Base-by-base conservation (phyloP, 2,329 filamentous ascomycete species). In the Zasmidium citrigriseum region DNA sequence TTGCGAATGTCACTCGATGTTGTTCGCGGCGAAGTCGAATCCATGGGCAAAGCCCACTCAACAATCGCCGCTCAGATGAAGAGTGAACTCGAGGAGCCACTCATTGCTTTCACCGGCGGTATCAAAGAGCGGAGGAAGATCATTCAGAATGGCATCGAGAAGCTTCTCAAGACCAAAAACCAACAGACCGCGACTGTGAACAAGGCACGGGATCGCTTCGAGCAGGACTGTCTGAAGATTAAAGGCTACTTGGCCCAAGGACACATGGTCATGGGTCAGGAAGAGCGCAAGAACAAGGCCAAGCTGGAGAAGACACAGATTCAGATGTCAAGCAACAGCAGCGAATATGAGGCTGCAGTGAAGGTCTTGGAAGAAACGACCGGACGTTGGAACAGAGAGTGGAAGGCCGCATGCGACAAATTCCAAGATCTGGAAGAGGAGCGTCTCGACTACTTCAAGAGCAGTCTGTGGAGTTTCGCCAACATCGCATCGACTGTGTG, bases 191-290 rank as follows among this genome's bases (percentile, higher is more conserved):
- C 89, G 57, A 78, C 85, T 18, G 93, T 98, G 51, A 98, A 97
- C 78, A 99, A 99, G 84, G 90, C 93, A 16, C 86, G 95, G 65
- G 95, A 99, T 76, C 89, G 89, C 51, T 99, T 96, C 73, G 95
- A 99, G 76, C 93, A 99, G 75, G 96, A 99, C 68, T 98, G 93
- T 72, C 82, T 99, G 46, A 95, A 96, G 74, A 98, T 99, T 75
- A 99, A 99, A 77, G 95, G 95, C 41, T 99, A 99, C 72, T 85
- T 99, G 3, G 95, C 96, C 3, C 95, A 99, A 76, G 95, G 95
- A 10, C 96, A 99, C 74, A 99, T 99, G 95, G 95, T 99, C 58
- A 99, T 99, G 95, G 95, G 95, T 14, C 95, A 99, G 69, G 95
- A 99, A 74, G 95, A 99, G 79, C 87, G 95, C 24, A 97, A 96